Base-by-base conservation (phyloP, 108 stramenopile genomes). In the Nitzschia inconspicua region DNA sequence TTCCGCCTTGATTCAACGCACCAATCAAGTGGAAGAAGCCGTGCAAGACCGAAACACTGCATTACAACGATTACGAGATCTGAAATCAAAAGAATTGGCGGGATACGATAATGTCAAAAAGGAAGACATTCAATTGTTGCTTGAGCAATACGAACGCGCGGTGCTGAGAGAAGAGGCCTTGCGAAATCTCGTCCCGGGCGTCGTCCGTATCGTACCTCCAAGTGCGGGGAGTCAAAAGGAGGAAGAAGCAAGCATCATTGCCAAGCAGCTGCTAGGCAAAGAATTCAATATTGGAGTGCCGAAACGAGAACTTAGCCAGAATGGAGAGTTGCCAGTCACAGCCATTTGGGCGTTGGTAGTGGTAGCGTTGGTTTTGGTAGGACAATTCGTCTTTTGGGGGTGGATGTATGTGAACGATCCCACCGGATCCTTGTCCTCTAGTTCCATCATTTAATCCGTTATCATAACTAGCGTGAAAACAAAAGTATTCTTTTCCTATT, bases 161-260 rank as follows among this genome's bases (percentile, higher is more conserved):
- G 69, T 85, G 18, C 28, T 35, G 8, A 36, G 72, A 31, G 86
- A 85, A 46, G 65, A 84, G 46, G 9, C 59, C 20, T 58, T 88
- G 43, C 73, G 86, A 46, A 80, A 71, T 32, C 63, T 88, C 11
- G 47, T 85, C 37, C 83, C 83, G 26, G 86, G 86, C 22, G 71
- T 84, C 2, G 63, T 72, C 8, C 54, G 82, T 20, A 83, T 83
- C 22, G 75, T 77, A n/a, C 81, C 84, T 18, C 84, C 84, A 19
- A 61, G 59, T 28, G 43, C 63, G 0, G 64, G 56, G 11, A 42
- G 47, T 54, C 41, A 27, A 23, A 20, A 26, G 29, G 67, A 62
- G 47, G 60, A 76, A 28, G 63, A 69, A 32, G 76, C 80, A 30
- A 34, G 60, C 28, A 56, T 63, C 20, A 72, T 72, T n/a, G 80